A percentile compares a stretch with the other conserved stretches of the same genome.
Evolutionary conservation across 352 stramenopile genomes (phyloP).

Genomic region (Phytophthora fragariae): DNA sequence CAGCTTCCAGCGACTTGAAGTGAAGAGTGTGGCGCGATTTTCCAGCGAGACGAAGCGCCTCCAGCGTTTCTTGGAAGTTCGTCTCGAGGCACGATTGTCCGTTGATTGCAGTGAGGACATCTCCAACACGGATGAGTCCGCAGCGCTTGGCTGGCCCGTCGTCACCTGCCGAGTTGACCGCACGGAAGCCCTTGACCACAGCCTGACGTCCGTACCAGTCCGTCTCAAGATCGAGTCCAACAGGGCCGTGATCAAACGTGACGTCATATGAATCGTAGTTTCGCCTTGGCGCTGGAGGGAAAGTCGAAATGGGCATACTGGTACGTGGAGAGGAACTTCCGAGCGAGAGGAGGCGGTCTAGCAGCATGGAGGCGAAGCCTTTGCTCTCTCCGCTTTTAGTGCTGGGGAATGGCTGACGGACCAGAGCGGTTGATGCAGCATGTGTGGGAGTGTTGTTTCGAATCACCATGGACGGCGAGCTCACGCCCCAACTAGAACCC

Average conservation of each 20-base stretch:
- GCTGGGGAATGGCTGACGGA: slow-evolving; percentile 18
- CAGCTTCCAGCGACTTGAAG: slow-evolving; percentile 77
- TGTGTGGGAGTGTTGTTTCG: slow-evolving; percentile 39
- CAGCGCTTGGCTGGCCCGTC: slow-evolving; percentile 67
- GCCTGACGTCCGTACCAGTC: slow-evolving; percentile 80
- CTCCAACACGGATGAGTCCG: slow-evolving; percentile 67
- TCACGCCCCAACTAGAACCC: slow-evolving; percentile 13
- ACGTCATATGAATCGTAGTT: slow-evolving; percentile 80
- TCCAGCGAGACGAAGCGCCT: slow-evolving; percentile 51
- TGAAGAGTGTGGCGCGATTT: slow-evolving; percentile 62
- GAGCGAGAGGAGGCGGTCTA: slow-evolving; percentile 19
- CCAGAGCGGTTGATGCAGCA: slow-evolving; percentile 25
- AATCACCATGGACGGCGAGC: slow-evolving; percentile 15
- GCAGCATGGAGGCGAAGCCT: slow-evolving; percentile 28
- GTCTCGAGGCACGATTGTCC: slow-evolving; percentile 75
- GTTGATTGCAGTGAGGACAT: slow-evolving; percentile 82
- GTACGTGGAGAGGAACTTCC: slow-evolving; percentile 23
- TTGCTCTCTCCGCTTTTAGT: slow-evolving; percentile 19
- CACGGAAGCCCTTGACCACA: slow-evolving; percentile 76
- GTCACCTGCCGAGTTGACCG: slow-evolving; percentile 47
- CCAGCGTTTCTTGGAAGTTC: slow-evolving; percentile 66
- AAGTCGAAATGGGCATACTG: not conserved
- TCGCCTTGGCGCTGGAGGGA: slow-evolving; percentile 13
- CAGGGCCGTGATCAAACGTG: slow-evolving; percentile 67
- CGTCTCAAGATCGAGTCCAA: slow-evolving; percentile 74